phyloP scores from a whole-genome alignment of 805 yeast species.

The Candida saitoana region DNA sequence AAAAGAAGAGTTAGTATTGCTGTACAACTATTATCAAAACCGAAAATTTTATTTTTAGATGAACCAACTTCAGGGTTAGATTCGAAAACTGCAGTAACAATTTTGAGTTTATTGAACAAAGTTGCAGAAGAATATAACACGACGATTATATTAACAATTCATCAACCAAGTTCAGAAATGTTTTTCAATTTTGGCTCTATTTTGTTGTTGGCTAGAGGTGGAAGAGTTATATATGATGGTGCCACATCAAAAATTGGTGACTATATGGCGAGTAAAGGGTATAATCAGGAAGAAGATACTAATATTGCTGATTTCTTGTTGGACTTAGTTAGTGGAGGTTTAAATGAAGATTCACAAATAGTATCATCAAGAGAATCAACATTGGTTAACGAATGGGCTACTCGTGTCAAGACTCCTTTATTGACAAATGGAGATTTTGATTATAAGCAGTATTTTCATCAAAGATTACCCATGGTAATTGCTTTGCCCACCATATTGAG shows the following conservation, averaged over 20 bases:
- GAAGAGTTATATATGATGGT: slow-evolving; percentile 67
- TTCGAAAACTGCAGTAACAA: slow-evolving; percentile 69
- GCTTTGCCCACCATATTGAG: slow-evolving; percentile 28
- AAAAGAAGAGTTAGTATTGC: slow-evolving; percentile 82
- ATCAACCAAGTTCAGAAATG: slow-evolving; percentile 74
- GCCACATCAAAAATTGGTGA: slow-evolving; percentile 38
- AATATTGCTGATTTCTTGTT: slow-evolving; percentile 74
- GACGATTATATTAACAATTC: slow-evolving; percentile 67
- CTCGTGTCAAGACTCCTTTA: slow-evolving; percentile 12
- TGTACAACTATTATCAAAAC: slow-evolving; percentile 67
- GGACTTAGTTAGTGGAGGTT: slow-evolving; percentile 56
- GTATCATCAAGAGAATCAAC: slow-evolving; percentile 19
- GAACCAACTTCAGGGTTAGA: slow-evolving; percentile 92
- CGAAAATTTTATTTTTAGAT: slow-evolving; percentile 68
- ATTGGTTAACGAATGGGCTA: slow-evolving; percentile 27
- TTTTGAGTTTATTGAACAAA: slow-evolving; percentile 54
- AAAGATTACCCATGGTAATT: slow-evolving; percentile 19
- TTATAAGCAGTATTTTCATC: slow-evolving; percentile 39
- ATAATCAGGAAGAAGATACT: slow-evolving; percentile 45
- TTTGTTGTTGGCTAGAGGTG: slow-evolving; percentile 70
- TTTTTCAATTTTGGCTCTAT: slow-evolving; percentile 65
- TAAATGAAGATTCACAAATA: slow-evolving; percentile 21
- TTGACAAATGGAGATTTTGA: slow-evolving; percentile 31
- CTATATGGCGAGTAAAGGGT: slow-evolving; percentile 50
- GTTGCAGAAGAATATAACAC: slow-evolving; percentile 60